Evolutionary conservation across 768 basidiomycete species (phyloP).

Genomic region (Tricholoma sp.): DNA sequence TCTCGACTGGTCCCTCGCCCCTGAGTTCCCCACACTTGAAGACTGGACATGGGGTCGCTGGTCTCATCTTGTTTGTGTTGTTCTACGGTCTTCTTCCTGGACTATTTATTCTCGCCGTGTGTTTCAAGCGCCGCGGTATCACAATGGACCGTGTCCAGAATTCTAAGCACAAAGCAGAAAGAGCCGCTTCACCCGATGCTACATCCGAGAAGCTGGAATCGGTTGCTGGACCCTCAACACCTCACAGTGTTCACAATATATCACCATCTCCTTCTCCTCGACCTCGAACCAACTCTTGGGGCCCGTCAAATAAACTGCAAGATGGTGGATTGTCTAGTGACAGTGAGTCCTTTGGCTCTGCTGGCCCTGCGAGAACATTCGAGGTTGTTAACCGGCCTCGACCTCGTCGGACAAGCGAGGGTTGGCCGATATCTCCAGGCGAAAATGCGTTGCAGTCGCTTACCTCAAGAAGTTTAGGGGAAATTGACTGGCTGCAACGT

Average conservation of each 20-base stretch:
- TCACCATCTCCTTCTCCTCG: conserved; percentile 40
- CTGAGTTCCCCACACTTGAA: conserved; percentile 17
- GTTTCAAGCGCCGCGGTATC: conserved; percentile 4
- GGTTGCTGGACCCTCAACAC: conserved; percentile 21
- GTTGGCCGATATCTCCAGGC: conserved; percentile 21
- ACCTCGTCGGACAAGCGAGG: conserved; percentile 26
- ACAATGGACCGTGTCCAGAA: conserved; percentile 4
- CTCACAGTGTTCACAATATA: conserved; percentile 31
- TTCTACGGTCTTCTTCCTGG: conserved; percentile 53
- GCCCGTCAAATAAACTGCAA: conserved; percentile 35
- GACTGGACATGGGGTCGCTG: conserved; percentile 62
- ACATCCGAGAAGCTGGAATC: conserved; percentile 27
- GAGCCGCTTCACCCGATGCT: conserved; percentile 17
- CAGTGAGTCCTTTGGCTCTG: conserved; percentile 40
- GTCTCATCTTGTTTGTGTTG: conserved; percentile 57
- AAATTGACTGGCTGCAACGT: conserved; percentile 76
- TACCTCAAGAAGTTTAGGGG: conserved; percentile 52
- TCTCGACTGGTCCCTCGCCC: conserved; percentile 25
- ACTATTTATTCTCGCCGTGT: conserved; percentile 26
- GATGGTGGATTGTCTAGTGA: conserved; percentile 43
- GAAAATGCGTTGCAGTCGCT: conserved; percentile 16
- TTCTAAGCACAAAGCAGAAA: conserved; percentile 11
- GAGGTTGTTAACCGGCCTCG: conserved; percentile 50
- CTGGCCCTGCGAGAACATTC: conserved; percentile 36
- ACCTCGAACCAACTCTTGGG: conserved; percentile 47